Conservation (phyloP, 2,329 filamentous ascomycete genomes). For the Grosmannia penicillata region DNA sequence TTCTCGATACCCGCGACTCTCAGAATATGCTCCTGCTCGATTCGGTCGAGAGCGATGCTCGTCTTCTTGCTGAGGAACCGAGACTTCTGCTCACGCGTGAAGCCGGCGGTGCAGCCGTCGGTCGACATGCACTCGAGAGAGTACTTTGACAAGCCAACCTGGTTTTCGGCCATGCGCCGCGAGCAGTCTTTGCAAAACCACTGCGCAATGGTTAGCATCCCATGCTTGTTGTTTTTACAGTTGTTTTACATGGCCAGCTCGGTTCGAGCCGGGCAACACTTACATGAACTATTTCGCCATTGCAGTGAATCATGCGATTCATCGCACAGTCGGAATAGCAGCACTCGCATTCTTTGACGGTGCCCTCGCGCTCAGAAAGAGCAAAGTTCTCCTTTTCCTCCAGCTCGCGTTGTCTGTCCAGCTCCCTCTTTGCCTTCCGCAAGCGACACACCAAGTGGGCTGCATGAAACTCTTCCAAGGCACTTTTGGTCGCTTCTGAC, state of each 20-base stretch:
- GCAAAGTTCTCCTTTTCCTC: slow-evolving; percentile 26
- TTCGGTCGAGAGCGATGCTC: slow-evolving; percentile 47
- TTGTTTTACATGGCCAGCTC: too few species aligned
- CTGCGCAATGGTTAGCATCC: slow-evolving; percentile 12
- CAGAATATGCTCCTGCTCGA: slow-evolving; percentile 57
- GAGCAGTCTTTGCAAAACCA: slow-evolving; percentile 59
- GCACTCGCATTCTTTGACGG: slow-evolving; percentile 53
- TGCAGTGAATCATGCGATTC: slow-evolving; percentile 56
- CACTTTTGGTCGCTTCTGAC: slow-evolving; percentile 13
- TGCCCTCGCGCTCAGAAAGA: slow-evolving; percentile 29
- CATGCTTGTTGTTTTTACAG: not conserved
- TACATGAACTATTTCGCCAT: slow-evolving; percentile 37
- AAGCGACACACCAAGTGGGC: slow-evolving; percentile 18
- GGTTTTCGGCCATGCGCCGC: slow-evolving; percentile 46
- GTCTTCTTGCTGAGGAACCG: slow-evolving; percentile 44
- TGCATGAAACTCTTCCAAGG: slow-evolving; percentile 23
- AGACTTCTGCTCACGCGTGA: slow-evolving; percentile 37
- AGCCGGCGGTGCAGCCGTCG: slow-evolving; percentile 48
- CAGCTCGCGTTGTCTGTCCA: slow-evolving; percentile 14
- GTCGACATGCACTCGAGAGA: slow-evolving; percentile 56
- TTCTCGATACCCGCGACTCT: slow-evolving; percentile 56
- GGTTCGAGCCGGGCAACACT: too few species aligned
- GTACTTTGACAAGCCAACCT: slow-evolving; percentile 56
- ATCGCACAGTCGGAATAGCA: slow-evolving; percentile 54
- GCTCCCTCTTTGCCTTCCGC: slow-evolving; percentile 12